Evolutionary conservation across 202 grass and related monocot species (phyloP).

Genomic region (Carex sylvatica): DNA sequence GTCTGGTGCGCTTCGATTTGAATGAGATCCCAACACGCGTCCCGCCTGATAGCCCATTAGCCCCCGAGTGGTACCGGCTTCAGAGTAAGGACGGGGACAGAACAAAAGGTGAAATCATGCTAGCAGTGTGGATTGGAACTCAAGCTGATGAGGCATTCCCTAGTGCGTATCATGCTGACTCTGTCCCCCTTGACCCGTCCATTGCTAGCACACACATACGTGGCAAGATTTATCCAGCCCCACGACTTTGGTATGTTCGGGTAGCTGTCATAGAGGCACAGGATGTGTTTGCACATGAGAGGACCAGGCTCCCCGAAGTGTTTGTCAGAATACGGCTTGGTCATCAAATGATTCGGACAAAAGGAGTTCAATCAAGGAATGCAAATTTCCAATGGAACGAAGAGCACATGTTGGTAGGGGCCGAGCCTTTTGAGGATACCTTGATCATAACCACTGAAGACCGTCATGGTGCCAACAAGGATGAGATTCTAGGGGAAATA

Average conservation of each 20-base stretch:
- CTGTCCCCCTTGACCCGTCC: slow-evolving; percentile 23
- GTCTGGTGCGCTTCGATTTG: slow-evolving; percentile 57
- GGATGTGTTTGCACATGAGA: slow-evolving; percentile 48
- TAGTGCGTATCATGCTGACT: slow-evolving; percentile 54
- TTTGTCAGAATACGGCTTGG: slow-evolving; percentile 62
- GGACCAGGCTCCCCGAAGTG: slow-evolving; percentile 51
- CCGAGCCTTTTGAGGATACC: slow-evolving; percentile 87
- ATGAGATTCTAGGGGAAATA: slow-evolving; percentile 54
- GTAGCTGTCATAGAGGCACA: slow-evolving; percentile 72
- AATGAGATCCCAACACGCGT: slow-evolving; percentile 72
- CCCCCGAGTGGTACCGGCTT: slow-evolving; percentile 91
- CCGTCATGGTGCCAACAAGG: slow-evolving; percentile 59
- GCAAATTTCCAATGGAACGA: slow-evolving; percentile 64
- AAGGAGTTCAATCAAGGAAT: slow-evolving; percentile 45
- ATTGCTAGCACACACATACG: slow-evolving; percentile 59
- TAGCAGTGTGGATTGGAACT: slow-evolving; percentile 87
- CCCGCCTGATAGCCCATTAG: slow-evolving; percentile 90
- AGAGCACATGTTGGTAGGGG: slow-evolving; percentile 74
- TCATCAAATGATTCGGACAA: slow-evolving; percentile 50
- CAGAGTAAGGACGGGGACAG: slow-evolving; percentile 59
- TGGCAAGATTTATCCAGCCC: slow-evolving; percentile 77
- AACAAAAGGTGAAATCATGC: slow-evolving; percentile 80
- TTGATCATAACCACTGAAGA: slow-evolving; percentile 66
- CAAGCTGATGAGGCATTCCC: slow-evolving; percentile 94
- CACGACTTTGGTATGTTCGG: slow-evolving; percentile 84